These are phyloP conservation scores for Eucalyptus erythrocorys DNA, from an alignment of 345 rosid genomes.

Conservation along the genomic window DNA sequence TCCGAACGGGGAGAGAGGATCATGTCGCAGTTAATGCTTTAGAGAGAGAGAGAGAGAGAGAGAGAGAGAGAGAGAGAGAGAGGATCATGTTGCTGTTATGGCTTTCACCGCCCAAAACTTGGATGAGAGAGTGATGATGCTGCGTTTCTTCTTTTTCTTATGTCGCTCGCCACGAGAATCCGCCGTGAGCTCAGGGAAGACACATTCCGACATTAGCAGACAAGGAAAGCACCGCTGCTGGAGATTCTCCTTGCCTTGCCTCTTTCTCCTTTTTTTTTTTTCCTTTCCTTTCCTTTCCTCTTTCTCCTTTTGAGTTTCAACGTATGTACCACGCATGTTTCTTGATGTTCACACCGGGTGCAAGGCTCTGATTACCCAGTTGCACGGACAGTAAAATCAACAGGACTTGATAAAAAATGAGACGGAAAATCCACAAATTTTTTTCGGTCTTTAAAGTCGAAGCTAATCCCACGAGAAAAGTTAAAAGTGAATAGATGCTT, in stretches of 20 bases:
- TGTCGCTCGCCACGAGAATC: not conserved
- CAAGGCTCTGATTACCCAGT: not conserved
- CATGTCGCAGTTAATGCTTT: not conserved
- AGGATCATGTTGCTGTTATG: not conserved
- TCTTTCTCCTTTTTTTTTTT: not conserved
- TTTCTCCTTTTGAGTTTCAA: not conserved
- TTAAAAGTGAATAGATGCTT: too few relatives aligned
- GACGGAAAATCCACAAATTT: not conserved
- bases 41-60: not conserved
- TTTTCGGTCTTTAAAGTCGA: too few relatives aligned
- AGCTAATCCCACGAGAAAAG: fast-evolving
- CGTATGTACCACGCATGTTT: not conserved
- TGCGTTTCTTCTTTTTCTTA: not conserved
- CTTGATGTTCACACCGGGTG: not conserved
- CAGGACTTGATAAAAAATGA: not conserved
- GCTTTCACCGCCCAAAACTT: not conserved
- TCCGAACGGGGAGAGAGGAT: not conserved
- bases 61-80: not conserved
- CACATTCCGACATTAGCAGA: not conserved
- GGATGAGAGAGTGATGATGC: not conserved
- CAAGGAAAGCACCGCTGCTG: not conserved
- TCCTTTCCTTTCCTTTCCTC: not conserved
- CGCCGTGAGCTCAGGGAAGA: not conserved
- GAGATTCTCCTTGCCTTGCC: not conserved
- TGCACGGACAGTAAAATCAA: not conserved